Conservation (phyloP, 2,329 filamentous ascomycete genomes). For the Mariannaea sp. region DNA sequence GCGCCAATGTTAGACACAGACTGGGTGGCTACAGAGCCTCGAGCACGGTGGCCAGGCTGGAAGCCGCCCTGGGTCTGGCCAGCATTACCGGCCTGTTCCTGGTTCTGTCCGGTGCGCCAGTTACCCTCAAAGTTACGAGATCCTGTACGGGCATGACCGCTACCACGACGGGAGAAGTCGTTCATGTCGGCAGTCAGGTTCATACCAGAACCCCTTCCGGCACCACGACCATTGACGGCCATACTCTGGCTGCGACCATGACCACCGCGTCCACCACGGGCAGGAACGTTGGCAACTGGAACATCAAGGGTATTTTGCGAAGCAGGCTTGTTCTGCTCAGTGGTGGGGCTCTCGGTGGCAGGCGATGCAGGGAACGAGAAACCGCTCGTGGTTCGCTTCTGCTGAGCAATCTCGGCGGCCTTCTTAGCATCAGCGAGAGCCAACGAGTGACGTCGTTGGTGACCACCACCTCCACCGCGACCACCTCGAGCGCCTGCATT, state of each 20-base stretch:
- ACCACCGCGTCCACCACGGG: slow-evolving; percentile 61
- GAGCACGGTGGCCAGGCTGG: slow-evolving; percentile 88
- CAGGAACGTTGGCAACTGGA: slow-evolving; percentile 48
- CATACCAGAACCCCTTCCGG: slow-evolving; percentile 65
- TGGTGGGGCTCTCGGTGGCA: slow-evolving; percentile 58
- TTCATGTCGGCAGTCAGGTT: slow-evolving; percentile 54
- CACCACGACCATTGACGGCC: slow-evolving; percentile 73
- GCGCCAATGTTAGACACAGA: slow-evolving; percentile 82
- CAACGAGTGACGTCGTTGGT: slow-evolving; percentile 92
- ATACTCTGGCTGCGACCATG: slow-evolving; percentile 89
- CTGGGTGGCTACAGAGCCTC: slow-evolving; percentile 77
- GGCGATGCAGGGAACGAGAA: slow-evolving; percentile 87
- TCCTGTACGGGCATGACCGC: slow-evolving; percentile 78
- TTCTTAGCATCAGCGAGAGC: slow-evolving; percentile 96
- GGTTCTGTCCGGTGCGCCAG: slow-evolving; percentile 78
- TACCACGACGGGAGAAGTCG: slow-evolving; percentile 78
- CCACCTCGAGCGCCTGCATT: slow-evolving; percentile 63
- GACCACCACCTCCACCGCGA: slow-evolving; percentile 72
- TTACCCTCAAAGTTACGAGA: slow-evolving; percentile 98
- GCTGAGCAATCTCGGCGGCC: slow-evolving; percentile 93
- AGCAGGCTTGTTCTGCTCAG: slow-evolving; percentile 50
- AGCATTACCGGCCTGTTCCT: slow-evolving; percentile 56
- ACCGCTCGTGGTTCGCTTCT: slow-evolving; percentile 90
- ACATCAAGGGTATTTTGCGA: slow-evolving; percentile 41
- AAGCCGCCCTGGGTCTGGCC: slow-evolving; percentile 70